phyloP scores from a whole-genome alignment of 495 filamentous ascomycete species.

The Annulohypoxylon maeteangense region DNA sequence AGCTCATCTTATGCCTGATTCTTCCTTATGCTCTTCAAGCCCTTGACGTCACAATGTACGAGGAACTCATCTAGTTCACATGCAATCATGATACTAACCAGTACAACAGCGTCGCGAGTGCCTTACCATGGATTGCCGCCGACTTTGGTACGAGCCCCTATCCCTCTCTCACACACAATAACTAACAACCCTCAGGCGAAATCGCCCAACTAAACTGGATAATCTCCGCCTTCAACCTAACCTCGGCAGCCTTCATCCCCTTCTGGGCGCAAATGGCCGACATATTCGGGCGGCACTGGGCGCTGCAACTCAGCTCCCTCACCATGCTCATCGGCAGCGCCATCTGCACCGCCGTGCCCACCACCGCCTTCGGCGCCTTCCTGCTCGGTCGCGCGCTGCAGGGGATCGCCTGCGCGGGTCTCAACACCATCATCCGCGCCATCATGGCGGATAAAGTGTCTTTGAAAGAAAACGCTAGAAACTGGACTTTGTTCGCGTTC shows the following conservation, averaged over 20 bases:
- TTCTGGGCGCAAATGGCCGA: constrained; percentile 69
- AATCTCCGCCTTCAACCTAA: constrained; percentile 69
- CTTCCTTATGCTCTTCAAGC: constrained; percentile 63
- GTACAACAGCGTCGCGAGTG: constrained; percentile 58
- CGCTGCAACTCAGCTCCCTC: constrained; percentile 58
- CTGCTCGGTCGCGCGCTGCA: constrained; percentile 68
- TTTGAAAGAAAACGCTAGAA: constrained; percentile 66
- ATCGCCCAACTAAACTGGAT: constrained; percentile 71
- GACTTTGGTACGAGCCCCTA: constrained; percentile 62
- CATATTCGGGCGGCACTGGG: constrained; percentile 65
- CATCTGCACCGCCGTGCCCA: constrained; percentile 63
- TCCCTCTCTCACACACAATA: not conserved
- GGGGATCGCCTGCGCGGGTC: constrained; percentile 64
- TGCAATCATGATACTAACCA: not conserved
- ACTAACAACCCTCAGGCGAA: constrained; percentile 52
- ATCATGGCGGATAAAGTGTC: constrained; percentile 68
- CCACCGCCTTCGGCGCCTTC: constrained; percentile 61
- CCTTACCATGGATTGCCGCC: constrained; percentile 66
- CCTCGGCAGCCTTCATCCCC: constrained; percentile 70
- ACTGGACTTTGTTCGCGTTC: constrained; percentile 66
- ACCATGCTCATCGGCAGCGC: constrained; percentile 63
- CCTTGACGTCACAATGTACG: constrained; percentile 65
- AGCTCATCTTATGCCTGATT: constrained; percentile 63
- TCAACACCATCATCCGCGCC: constrained; percentile 63
- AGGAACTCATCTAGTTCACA: not conserved